Evolutionary conservation across 176 grass and related monocot species (phyloP).

Genomic region (Oryza meyeriana): DNA sequence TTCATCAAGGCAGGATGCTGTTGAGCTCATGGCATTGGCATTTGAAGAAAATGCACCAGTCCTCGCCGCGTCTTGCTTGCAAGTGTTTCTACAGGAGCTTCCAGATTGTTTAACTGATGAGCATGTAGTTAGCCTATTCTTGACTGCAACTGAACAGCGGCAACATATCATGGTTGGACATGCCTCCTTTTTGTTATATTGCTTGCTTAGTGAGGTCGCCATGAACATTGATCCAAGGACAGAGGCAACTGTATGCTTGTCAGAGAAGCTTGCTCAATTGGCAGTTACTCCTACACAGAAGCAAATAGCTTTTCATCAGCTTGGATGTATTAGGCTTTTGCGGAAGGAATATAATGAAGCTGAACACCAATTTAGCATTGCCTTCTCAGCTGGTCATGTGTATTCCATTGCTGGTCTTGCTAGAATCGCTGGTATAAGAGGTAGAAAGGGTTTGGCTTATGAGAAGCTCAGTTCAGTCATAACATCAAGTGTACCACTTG

Average conservation of each 20-base stretch:
- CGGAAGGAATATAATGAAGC: constrained; percentile 80
- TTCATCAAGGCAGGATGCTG: constrained; percentile 74
- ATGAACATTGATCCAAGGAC: constrained; percentile 70
- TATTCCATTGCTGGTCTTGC: constrained; percentile 78
- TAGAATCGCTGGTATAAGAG: constrained; percentile 59
- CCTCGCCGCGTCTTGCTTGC: constrained; percentile 76
- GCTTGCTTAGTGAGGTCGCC: constrained; percentile 77
- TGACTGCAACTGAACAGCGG: constrained; percentile 56
- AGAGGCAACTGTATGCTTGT: constrained; percentile 49
- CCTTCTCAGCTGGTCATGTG: constrained; percentile 68
- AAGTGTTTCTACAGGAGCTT: constrained; percentile 77
- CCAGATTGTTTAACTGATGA: constrained; percentile 68
- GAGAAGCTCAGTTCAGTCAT: constrained; percentile 80
- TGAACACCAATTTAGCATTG: constrained; percentile 52
- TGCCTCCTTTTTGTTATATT: constrained; percentile 75
- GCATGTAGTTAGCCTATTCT: constrained; percentile 66
- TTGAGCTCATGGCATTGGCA: constrained; percentile 73
- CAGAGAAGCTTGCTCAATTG: constrained; percentile 65
- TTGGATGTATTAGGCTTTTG: constrained; percentile 71
- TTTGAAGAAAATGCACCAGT: constrained; percentile 76
- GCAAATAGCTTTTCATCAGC: constrained; percentile 93
- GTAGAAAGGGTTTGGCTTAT: constrained; percentile 57
- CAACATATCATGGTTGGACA: constrained; percentile 54
- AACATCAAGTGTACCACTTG: constrained; percentile 60
- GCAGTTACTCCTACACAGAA: constrained; percentile 54